Conservation (phyloP, 805 yeast genomes). For the Teunomyces funiuensis region DNA sequence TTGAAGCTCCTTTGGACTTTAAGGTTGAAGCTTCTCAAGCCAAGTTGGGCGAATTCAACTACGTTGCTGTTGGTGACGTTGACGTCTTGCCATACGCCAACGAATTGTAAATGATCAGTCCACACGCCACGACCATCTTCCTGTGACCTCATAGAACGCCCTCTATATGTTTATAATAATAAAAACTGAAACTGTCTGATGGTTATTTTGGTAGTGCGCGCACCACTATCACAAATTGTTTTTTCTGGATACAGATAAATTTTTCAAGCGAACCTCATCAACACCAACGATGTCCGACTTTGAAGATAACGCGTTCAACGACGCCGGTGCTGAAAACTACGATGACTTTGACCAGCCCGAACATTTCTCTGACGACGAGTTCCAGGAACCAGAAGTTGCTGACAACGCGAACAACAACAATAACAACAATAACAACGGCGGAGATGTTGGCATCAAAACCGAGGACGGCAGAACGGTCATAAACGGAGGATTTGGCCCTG, state of each 20-base stretch:
- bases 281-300: constrained; percentile 38
- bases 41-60: constrained; percentile 66
- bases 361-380: constrained; percentile 75
- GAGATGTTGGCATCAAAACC: constrained; percentile 48
- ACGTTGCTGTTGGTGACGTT: constrained; percentile 87
- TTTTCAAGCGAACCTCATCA: constrained; percentile 1
- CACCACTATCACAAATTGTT: neutral
- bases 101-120: constrained; percentile 58
- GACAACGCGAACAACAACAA: constrained; percentile 10
- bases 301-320: constrained; percentile 58
- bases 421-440: too few species aligned
- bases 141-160: neutral
- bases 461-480: constrained; percentile 74
- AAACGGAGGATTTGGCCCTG: constrained; percentile 66
- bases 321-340: constrained; percentile 62
- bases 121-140: neutral
- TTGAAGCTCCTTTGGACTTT: constrained; percentile 29
- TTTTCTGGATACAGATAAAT: neutral
- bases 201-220: constrained; percentile 3
- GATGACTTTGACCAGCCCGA: constrained; percentile 83
- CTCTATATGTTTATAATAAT: neutral
- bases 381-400: constrained; percentile 33
- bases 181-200: too few species aligned
- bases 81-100: constrained; percentile 84
- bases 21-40: constrained; percentile 35